These are phyloP conservation scores for Podaxis sp. DNA, from an alignment of 768 basidiomycete genomes.

Conservation along the genomic window DNA sequence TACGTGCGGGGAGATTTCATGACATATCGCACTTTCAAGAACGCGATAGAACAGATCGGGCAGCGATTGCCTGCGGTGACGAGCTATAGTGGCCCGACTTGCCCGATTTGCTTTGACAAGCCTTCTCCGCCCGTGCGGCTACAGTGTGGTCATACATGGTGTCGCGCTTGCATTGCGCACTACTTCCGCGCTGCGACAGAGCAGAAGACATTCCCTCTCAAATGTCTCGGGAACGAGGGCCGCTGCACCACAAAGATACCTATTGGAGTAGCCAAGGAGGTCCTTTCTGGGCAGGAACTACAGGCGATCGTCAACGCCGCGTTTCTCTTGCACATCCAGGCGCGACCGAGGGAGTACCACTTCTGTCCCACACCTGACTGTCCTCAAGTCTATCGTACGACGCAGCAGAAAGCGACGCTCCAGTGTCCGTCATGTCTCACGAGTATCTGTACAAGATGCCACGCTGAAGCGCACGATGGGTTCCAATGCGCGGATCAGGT, in stretches of 20 bases:
- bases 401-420: constrained; percentile 32
- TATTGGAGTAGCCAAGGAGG: constrained; percentile 43
- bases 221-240: constrained; percentile 65
- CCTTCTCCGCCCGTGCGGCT: constrained; percentile 51
- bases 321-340: constrained; percentile 58
- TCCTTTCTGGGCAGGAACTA: constrained; percentile 54
- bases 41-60: constrained; percentile 32
- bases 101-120: constrained; percentile 71
- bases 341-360: constrained; percentile 58
- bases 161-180: constrained; percentile 54
- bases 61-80: constrained; percentile 31
- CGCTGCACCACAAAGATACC: constrained; percentile 59
- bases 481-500: constrained; percentile 61
- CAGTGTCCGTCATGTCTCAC: constrained; percentile 72
- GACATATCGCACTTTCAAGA: constrained; percentile 27
- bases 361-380: constrained; percentile 84
- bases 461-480: constrained; percentile 58
- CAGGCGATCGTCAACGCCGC: constrained; percentile 55
- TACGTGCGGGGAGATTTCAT: constrained; percentile 54
- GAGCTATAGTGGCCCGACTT: constrained; percentile 25
- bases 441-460: constrained; percentile 67
- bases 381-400: constrained; percentile 64
- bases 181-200: constrained; percentile 61
- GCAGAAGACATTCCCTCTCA: constrained; percentile 65
- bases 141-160: constrained; percentile 68